Base-by-base conservation (phyloP, 345 rosid genomes). In the Laguncularia racemosa region DNA sequence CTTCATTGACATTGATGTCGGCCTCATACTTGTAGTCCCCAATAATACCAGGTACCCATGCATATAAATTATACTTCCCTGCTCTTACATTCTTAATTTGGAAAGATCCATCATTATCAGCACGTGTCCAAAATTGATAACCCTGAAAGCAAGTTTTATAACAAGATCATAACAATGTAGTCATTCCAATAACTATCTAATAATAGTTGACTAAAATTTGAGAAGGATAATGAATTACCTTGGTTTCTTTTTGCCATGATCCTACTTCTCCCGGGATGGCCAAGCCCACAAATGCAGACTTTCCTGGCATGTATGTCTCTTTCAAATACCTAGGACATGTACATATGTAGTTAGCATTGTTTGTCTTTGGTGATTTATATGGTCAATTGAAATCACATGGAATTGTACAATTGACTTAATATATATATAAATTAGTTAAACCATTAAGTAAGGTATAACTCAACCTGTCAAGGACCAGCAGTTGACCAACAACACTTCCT, bases 261-360 rank as follows among this genome's bases (percentile, higher is more conserved):
- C 79, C 83, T 16, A 28, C 73, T 2, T 58, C 64, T 14, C 83
- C 79, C 15, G 71, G 77, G 1, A 56, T 52, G n/a, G 83, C 83
- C 68, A 78, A 55, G 7, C 79, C 83, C 16, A 78, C 73, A 17
- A 71, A 67, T 1, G 77, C 79, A 14, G 60, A 43, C 56, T 4
- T 2, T 12, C 60, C 71, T 19, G 7, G 11, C 5, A 44, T 13
- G 28, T 59, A 57, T 1, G 21, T 9, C 44, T 40, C 17, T 11
- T 46, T 45, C 0, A 58, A 6, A 53, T 62, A 69, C 19, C 67
- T 62, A 47, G 2, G 28, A 26, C 28, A 26, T 26, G 3, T 6
- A 26, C 2, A 26, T 26, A 26, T 26, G 40, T 33, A 33, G 9
- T 33, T 33, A 33, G 40, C 11, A 10, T 9, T 33, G 40, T 33